A percentile compares a stretch with the other conserved stretches of the same genome.
These are phyloP conservation scores for Coleophoma cylindrospora DNA, from an alignment of 2,329 filamentous ascomycete species.

Conservation along the genomic window DNA sequence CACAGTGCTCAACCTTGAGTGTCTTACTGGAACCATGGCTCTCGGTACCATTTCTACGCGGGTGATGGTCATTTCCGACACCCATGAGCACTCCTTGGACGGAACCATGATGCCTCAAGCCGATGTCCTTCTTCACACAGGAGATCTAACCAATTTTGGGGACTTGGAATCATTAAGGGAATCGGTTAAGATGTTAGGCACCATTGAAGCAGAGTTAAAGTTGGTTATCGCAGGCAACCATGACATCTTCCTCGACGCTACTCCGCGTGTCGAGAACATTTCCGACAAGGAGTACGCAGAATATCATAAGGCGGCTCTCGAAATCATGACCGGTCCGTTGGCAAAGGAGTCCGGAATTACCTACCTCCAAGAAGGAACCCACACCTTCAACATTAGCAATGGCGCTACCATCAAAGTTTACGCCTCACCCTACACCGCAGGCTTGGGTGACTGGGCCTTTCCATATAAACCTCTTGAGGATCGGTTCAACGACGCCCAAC, in stretches of 20 bases:
- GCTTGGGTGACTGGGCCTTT: constrained; percentile 19
- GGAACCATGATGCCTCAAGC: constrained; percentile 12
- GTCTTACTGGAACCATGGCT: constrained; percentile 1
- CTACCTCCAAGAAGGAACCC: constrained; percentile 20
- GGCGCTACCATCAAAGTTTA: constrained; percentile 20
- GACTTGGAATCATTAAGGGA: constrained; percentile 19
- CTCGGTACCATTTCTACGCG: constrained; percentile 10
- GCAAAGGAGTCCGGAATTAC: constrained; percentile 11
- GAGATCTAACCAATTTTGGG: constrained; percentile 28
- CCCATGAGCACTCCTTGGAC: constrained; percentile 14
- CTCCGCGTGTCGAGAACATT: neutral
- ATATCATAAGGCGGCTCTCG: neutral
- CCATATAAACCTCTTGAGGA: constrained; percentile 14
- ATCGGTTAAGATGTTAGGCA: constrained; percentile 14
- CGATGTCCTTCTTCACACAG: constrained; percentile 33
- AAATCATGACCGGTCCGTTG: constrained; percentile 8
- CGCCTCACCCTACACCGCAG: constrained; percentile 17
- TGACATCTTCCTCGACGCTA: constrained; percentile 48
- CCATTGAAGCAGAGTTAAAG: constrained; percentile 47
- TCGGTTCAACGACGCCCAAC: constrained; percentile 12
- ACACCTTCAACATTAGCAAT: constrained; percentile 18
- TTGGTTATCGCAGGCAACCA: constrained; percentile 60
- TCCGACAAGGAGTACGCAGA: neutral
- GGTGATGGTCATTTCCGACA: constrained; percentile 19
- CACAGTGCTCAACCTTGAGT: too few species aligned